Conservation (phyloP, 108 stramenopile genomes). For the Parietichytrium sp. region DNA sequence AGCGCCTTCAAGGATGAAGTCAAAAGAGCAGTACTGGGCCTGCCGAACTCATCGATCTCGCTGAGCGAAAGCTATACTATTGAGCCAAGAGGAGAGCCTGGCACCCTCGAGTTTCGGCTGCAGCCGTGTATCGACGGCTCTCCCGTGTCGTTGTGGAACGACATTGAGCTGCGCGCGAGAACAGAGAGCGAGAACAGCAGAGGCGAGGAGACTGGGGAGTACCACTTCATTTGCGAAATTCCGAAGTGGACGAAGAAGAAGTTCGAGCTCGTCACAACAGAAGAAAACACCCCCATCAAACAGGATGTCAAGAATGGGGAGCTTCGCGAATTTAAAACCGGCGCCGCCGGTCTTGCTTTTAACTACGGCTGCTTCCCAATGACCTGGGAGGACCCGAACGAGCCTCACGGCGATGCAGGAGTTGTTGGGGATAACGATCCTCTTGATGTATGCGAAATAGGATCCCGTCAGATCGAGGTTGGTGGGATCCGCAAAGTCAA, state of each 20-base stretch:
- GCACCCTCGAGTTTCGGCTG: constrained; percentile 77
- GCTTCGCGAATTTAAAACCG: constrained; percentile 77
- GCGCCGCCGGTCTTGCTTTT: constrained; percentile 93
- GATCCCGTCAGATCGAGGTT: constrained; percentile 55
- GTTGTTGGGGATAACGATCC: constrained; percentile 91
- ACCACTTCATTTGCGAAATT: constrained; percentile 94
- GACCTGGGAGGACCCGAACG: constrained; percentile 96
- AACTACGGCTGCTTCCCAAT: constrained; percentile 97
- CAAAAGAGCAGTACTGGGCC: too few species aligned
- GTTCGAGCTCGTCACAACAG: constrained; percentile 90
- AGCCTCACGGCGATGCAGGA: constrained; percentile 85
- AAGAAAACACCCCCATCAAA: constrained; percentile 92
- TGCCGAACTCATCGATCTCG: too few species aligned
- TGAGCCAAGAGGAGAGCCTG: constrained; percentile 63
- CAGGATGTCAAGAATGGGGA: constrained; percentile 90
- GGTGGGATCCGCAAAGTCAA: constrained; percentile 87
- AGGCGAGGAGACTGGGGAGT: constrained; percentile 66
- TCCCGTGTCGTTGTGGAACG: constrained; percentile 82
- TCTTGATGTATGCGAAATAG: constrained; percentile 79
- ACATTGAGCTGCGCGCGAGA: constrained; percentile 71
- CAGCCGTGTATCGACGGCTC: constrained; percentile 63
- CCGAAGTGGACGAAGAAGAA: constrained; percentile 92
- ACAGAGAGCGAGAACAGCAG: constrained; percentile 23
- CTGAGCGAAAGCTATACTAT: too few species aligned
- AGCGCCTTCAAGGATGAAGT: too few species aligned